These are phyloP conservation scores for Annulohypoxylon nitens DNA, from an alignment of 495 filamentous ascomycete genomes.

Conservation along the genomic window DNA sequence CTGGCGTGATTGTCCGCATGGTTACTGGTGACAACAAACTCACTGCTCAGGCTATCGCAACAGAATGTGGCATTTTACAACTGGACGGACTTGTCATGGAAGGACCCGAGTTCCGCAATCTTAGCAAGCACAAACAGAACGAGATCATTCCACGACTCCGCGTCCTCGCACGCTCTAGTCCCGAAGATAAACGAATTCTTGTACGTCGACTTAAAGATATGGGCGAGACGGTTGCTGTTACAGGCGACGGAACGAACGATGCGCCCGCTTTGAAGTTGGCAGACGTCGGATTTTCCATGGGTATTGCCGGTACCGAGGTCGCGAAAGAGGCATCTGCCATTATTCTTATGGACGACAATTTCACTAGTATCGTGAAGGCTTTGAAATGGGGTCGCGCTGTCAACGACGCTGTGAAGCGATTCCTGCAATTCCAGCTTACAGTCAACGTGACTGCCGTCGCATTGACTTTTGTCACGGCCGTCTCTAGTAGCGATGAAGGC, in stretches of 20 bases:
- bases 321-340: constrained; percentile 94
- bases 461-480: constrained; percentile 85
- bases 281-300: constrained; percentile 94
- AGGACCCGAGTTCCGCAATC: constrained; percentile 83
- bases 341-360: constrained; percentile 93
- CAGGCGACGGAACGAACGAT: constrained; percentile 92
- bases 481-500: constrained; percentile 72
- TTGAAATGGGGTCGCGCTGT: constrained; percentile 92
- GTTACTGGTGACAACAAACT: constrained; percentile 89
- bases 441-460: constrained; percentile 91
- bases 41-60: constrained; percentile 85
- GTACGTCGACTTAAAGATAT: constrained; percentile 79
- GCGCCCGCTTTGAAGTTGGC: constrained; percentile 87
- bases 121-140: constrained; percentile 78
- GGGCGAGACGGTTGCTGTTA: constrained; percentile 87
- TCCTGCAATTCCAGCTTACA: constrained; percentile 91
- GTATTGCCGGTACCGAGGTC: constrained; percentile 91
- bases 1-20: constrained; percentile 89
- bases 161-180: constrained; percentile 87
- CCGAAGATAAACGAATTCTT: constrained; percentile 87
- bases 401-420: constrained; percentile 91
- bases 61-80: constrained; percentile 85
- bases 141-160: constrained; percentile 79
- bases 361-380: constrained; percentile 86
- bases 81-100: constrained; percentile 82